phyloP scores from a whole-genome alignment of 208 protist genomes.

The Leishmania aethiopica region DNA sequence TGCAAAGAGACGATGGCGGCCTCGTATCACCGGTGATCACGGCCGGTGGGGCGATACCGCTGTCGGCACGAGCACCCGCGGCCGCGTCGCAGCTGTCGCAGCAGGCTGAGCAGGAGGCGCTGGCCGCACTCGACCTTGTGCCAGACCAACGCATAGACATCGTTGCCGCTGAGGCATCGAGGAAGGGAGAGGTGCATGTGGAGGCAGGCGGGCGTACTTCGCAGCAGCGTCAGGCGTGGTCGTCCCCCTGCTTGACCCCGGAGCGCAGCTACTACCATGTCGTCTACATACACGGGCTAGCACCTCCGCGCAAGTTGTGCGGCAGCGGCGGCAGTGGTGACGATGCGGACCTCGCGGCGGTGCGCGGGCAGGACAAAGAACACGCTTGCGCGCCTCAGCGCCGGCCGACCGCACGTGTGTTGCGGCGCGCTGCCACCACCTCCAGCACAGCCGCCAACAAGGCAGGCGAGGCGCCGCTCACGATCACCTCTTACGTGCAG shows the following conservation, averaged over 20 bases:
- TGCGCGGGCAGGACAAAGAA: slow-evolving; percentile 2
- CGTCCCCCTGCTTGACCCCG: neutral
- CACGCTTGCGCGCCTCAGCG: neutral
- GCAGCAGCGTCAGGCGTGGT: neutral
- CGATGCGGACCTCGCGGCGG: neutral
- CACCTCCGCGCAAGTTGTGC: neutral
- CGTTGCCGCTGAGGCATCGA: neutral
- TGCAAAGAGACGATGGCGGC: too few relatives aligned
- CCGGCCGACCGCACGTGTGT: neutral
- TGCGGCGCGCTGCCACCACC: neutral
- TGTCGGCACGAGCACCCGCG: neutral
- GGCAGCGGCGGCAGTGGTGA: neutral
- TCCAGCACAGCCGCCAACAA: neutral
- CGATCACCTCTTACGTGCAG: slow-evolving; percentile 21
- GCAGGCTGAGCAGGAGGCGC: slow-evolving; percentile 1
- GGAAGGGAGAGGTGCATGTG: neutral
- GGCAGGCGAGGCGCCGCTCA: slow-evolving; percentile 10
- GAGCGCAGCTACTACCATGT: slow-evolving; percentile 23
- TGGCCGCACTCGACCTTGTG: neutral
- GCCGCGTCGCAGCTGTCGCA: neutral
- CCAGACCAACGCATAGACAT: neutral
- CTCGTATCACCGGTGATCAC: neutral
- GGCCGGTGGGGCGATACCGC: neutral
- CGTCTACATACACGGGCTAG: slow-evolving; percentile 26
- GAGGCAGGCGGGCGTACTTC: neutral